phyloP scores from a whole-genome alignment of 164 flowering plant species.

The Stephania japonica region DNA sequence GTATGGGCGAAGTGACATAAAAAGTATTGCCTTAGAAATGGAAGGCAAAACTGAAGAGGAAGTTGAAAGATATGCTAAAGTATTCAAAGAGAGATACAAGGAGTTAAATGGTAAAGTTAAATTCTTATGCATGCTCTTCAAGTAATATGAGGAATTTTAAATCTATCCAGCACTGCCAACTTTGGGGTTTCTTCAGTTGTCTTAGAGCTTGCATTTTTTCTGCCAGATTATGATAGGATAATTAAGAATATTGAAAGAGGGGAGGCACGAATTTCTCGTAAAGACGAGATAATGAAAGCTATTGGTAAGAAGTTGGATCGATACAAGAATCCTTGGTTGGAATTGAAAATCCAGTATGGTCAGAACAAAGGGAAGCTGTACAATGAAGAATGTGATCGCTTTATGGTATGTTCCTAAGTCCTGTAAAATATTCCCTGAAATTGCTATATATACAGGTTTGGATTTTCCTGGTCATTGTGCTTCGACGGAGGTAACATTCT shows the following conservation, averaged over 20 bases:
- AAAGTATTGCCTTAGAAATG: constrained; percentile 83
- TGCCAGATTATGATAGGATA: constrained; percentile 88
- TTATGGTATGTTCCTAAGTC: constrained; percentile 56
- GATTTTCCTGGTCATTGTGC: not conserved
- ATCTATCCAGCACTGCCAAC: not conserved
- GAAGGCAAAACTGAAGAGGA: constrained; percentile 95
- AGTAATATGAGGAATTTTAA: not conserved
- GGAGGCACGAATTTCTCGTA: constrained; percentile 89
- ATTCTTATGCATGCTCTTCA: not conserved
- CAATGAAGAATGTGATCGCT: constrained; percentile 99
- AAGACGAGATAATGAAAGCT: constrained; percentile 99
- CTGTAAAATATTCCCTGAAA: not conserved
- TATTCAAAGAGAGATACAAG: constrained; percentile 89
- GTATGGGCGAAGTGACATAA: constrained; percentile 87
- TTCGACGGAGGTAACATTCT: not conserved
- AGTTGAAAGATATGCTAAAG: constrained; percentile 91
- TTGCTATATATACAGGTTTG: not conserved
- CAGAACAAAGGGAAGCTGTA: constrained; percentile 98
- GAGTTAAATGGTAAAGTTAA: constrained; percentile 72
- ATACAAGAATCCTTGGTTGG: constrained; percentile 99
- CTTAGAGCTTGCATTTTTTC: not conserved
- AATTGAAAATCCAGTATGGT: constrained; percentile 95
- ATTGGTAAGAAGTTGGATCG: constrained; percentile 97
- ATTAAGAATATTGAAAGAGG: constrained; percentile 97
- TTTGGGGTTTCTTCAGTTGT: not conserved